Evolutionary conservation across 345 rosid species (phyloP), one percentile per base, ranked within the genome.

Genomic region (Aquilaria sinensis): DNA sequence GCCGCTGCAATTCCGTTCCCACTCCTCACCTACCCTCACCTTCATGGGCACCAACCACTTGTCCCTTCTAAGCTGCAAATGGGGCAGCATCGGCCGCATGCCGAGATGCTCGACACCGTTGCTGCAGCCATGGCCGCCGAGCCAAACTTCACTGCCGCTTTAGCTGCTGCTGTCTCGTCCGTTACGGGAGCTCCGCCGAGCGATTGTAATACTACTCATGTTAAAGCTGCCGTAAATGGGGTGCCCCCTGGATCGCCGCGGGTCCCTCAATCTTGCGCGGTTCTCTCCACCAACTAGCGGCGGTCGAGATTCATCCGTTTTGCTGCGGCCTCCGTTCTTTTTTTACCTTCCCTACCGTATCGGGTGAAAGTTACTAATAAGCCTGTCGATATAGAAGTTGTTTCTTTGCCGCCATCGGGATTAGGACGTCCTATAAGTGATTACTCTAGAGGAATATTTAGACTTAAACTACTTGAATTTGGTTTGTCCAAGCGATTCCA

Each of bases 221-320:
- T 67, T 57, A 56, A 6, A 13, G 58, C 51, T 55, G 76, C 62
- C 45, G 51, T 52, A 31, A 59, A 57, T 31, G 33, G 16, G 56
- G 58, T 62, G 41, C 52, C 67, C 48, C 87, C 86, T 9, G 88
- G 80, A 30, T 87, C 97, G 9, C 92, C 98, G 23, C 92, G 80
- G 63, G 83, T 81, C 79, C 98, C 86, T 60, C 96, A 89, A 58
- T 85, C 94, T 70, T 89, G 97, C 87, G 87, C 96, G 72, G 89
- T 93, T 68, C 85, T 89, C 73, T 84, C 97, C 65, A 83, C 91
- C 46, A 87, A 75, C 69, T 86, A 74, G 23, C 23, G 23, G 23
- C 23, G 23, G 23, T 23, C 23, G 23, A 23, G 23, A 23, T 23
- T 23, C 23, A 23, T 23, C 23, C 23, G 23, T 23, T 23, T 23